Conservation (phyloP, 2,329 filamentous ascomycete genomes). For the Penicillium sp. region DNA sequence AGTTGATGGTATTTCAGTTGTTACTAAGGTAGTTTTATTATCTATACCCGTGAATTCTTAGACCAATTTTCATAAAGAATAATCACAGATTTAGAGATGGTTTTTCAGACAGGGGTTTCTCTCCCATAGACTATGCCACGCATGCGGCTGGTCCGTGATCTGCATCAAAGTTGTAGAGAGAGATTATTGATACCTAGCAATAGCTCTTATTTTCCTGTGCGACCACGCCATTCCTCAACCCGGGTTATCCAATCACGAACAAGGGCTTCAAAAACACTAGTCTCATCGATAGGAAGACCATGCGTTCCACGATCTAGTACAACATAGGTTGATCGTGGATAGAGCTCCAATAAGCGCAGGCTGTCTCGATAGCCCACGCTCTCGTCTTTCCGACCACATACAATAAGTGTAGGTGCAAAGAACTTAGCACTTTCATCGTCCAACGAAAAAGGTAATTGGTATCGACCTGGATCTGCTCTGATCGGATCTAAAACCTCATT, state of each 20-base stretch:
- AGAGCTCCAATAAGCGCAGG: constrained; percentile 28
- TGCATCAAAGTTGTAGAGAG: too few species aligned
- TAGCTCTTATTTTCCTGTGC: too few species aligned
- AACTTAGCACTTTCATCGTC: constrained; percentile 18
- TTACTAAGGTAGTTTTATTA: neutral
- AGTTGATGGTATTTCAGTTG: neutral
- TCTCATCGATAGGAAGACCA: constrained; percentile 30
- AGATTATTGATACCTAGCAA: too few species aligned
- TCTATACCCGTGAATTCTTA: too few species aligned
- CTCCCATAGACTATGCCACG: too few species aligned
- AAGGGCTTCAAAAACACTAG: constrained; percentile 27
- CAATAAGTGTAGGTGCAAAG: constrained; percentile 29
- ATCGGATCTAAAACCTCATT: constrained; percentile 26
- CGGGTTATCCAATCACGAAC: constrained; percentile 29
- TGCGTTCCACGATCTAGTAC: constrained; percentile 29
- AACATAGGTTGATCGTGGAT: constrained; percentile 26
- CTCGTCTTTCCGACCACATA: constrained; percentile 30
- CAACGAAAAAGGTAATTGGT: constrained; percentile 22
- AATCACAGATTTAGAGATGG: too few species aligned
- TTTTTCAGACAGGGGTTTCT: too few species aligned
- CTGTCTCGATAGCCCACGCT: constrained; percentile 31
- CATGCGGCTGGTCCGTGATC: too few species aligned
- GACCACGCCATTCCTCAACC: constrained; percentile 23
- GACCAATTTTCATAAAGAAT: too few species aligned
- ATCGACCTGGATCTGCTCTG: constrained; percentile 26